Evolutionary conservation across 257 asterid genomes (phyloP), one percentile per base, ranked within the genome.

Genomic region (Eustoma russellianum): DNA sequence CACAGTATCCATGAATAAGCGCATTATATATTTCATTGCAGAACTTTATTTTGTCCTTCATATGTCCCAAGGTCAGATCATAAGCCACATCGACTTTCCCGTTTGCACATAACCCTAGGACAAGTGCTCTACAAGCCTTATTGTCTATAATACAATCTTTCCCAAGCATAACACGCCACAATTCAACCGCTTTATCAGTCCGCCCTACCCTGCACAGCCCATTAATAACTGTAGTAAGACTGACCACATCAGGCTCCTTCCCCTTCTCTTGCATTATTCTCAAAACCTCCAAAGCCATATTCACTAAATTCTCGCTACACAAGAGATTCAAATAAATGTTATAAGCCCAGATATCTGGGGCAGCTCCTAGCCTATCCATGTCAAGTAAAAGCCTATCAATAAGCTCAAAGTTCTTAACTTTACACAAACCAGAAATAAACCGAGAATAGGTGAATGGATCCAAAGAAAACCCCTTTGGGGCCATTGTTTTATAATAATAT

Each of bases 81-180:
- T 92, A 92, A n/a, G 98, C 98, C 73, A 88, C 74, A 76, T 85
- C 97, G 65, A 84, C 95, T 70, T 88, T 83, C 69, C 93, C 80
- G 60, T 61, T 67, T 28, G 75, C 70, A 53, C 94, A 79, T 43
- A 92, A 66, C 41, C 98, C 97, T 17, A 88, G 75, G 56, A 88
- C 90, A 64, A 92, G 90, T 19, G 88, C 90, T 74, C 87, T 77
- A 46, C 93, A 92, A 24, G 98, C 95, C 66, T 77, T 81, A 57
- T 55, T 67, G 59, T 92, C 99, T 9, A 88, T 90, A 33, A 33
- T 65, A 49, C 74, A 46, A 54, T 92, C 93, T 52, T 67, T 81
- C 77, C 66, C 77, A 33, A 76, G 76, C 97, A 92, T 83, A 28
- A 46, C 9, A 66, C 70, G 71, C 97, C 99, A 92, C 74, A 88